These are phyloP conservation scores for Aurinia saxatilis DNA, from an alignment of 345 rosid species.

Conservation along the genomic window DNA sequence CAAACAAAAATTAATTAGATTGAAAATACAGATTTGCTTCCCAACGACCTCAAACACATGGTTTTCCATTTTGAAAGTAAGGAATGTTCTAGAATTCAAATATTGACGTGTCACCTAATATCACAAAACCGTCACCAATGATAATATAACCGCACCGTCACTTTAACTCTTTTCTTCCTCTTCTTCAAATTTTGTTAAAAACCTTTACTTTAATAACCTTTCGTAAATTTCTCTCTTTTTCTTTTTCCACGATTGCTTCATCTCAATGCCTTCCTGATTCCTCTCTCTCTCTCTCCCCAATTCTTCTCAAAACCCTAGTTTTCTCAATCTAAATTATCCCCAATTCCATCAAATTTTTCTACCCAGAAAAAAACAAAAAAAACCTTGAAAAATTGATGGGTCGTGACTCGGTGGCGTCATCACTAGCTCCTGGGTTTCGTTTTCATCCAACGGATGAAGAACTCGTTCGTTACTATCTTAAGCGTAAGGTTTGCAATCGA, in stretches of 20 bases:
- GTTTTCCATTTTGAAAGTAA: too few relatives aligned
- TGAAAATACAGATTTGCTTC: conserved; percentile 2
- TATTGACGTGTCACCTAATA: conserved; percentile 17
- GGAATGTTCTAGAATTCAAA: conserved; percentile 9
- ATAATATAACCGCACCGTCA: conserved; percentile 9
- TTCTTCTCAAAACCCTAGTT: conserved; percentile 26
- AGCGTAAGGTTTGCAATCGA: conserved; percentile 62
- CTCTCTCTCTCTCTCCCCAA: conserved; percentile 9
- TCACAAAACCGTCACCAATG: neutral
- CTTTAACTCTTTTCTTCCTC: neutral
- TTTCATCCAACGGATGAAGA: conserved; percentile 97
- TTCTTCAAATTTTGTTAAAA: conserved; percentile 12
- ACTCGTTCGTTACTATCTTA: conserved; percentile 76
- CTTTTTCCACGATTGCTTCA: conserved; percentile 13
- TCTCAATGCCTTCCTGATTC: conserved; percentile 14
- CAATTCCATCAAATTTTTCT: too few relatives aligned
- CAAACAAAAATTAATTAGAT: neutral
- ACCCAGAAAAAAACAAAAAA: too few relatives aligned
- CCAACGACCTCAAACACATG: conserved; percentile 2
- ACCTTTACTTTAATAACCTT: neutral
- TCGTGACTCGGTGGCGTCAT: conserved; percentile 42
- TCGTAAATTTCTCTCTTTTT: neutral
- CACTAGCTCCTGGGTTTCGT: conserved; percentile 93
- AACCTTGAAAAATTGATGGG: conserved; percentile 29
- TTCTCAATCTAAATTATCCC: conserved; percentile 3